Conservation (phyloP, 2,329 filamentous ascomycete species). For the Raffaelea albimanens region DNA sequence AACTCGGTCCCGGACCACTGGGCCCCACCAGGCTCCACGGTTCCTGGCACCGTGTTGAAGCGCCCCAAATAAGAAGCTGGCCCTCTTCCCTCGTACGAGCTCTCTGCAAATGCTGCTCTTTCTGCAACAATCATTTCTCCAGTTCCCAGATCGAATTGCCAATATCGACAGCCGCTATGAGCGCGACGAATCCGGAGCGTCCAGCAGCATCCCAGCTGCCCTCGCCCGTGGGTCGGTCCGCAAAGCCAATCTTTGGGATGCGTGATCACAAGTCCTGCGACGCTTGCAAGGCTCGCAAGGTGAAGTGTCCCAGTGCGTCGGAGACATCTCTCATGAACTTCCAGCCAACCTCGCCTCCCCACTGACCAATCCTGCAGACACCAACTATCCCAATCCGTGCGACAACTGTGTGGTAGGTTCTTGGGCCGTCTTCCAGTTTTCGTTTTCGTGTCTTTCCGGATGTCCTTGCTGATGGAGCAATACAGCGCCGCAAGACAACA, state of each 20-base stretch:
- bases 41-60: too few relatives aligned
- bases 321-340: too few relatives aligned
- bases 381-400: slow-evolving; percentile 6
- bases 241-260: slow-evolving; percentile 2
- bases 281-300: slow-evolving; percentile 29
- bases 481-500: slow-evolving; percentile 10
- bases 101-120: too few relatives aligned
- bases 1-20: too few relatives aligned
- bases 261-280: slow-evolving; percentile 24
- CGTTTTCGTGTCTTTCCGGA: background rate
- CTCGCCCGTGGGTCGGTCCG: background rate
- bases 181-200: too few relatives aligned
- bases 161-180: too few relatives aligned
- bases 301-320: slow-evolving; percentile 26
- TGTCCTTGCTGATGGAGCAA: background rate
- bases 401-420: slow-evolving; percentile 8
- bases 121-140: too few relatives aligned
- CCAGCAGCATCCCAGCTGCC: background rate
- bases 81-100: too few relatives aligned
- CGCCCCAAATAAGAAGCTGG: too few relatives aligned
- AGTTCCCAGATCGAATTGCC: too few relatives aligned
- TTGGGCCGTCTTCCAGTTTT: too few relatives aligned
- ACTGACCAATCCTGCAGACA: slow-evolving; percentile 5
- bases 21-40: too few relatives aligned
- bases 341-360: background rate